A percentile compares a stretch with the other conserved stretches of the same genome.
These are phyloP conservation scores for Lycium ferocissimum DNA, from an alignment of 257 asterid genomes.

Conservation along the genomic window DNA sequence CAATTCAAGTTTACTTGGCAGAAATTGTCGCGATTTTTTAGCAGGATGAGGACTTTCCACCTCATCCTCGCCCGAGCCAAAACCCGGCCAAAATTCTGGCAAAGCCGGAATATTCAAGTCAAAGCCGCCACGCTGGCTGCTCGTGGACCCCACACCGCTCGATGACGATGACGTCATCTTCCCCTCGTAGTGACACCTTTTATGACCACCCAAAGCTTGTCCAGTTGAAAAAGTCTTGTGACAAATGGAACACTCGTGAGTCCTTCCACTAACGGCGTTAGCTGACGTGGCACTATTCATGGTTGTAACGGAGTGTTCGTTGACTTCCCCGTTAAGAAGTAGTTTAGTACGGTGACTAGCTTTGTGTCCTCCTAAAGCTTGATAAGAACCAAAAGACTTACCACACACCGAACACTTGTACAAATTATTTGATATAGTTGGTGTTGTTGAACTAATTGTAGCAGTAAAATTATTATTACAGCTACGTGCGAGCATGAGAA, in stretches of 20 bases:
- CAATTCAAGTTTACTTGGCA: constrained; percentile 32
- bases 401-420: constrained; percentile 69
- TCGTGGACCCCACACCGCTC: constrained; percentile 58
- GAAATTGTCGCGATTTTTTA: constrained; percentile 48
- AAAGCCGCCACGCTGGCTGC: constrained; percentile 45
- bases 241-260: constrained; percentile 74
- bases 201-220: constrained; percentile 96
- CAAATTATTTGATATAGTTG: no score
- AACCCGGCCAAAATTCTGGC: constrained; percentile 48
- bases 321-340: background rate
- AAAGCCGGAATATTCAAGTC: constrained; percentile 70
- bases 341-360: constrained; percentile 79
- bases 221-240: constrained; percentile 73
- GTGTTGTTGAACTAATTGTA: no score
- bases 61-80: constrained; percentile 51
- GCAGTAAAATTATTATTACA: background rate
- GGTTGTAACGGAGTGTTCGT: constrained; percentile 23
- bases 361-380: constrained; percentile 96
- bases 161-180: constrained; percentile 42
- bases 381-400: constrained; percentile 66
- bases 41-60: constrained; percentile 77
- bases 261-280: constrained; percentile 31
- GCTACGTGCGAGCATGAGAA: constrained; percentile 66
- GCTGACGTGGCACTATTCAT: constrained; percentile 19
- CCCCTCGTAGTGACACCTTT: constrained; percentile 89